These are phyloP conservation scores for Striga hermonthica DNA, from an alignment of 305 asterid species.

Conservation along the genomic window DNA sequence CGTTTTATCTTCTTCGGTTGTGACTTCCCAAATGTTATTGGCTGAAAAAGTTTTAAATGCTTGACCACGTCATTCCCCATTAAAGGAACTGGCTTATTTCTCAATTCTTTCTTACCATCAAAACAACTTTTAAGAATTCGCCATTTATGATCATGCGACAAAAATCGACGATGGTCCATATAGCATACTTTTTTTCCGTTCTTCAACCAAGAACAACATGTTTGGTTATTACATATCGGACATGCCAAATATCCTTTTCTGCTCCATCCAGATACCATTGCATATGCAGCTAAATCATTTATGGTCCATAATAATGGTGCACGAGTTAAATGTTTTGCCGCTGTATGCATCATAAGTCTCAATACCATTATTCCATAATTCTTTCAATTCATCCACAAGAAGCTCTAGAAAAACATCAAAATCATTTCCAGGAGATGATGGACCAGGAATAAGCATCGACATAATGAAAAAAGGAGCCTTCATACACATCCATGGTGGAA, in stretches of 20 bases:
- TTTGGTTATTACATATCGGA: slow-evolving; percentile 11
- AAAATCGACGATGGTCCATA: background rate
- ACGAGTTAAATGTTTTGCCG: background rate
- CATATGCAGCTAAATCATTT: slow-evolving; percentile 15
- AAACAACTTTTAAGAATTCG: background rate
- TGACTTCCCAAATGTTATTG: too few relatives aligned
- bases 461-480: slow-evolving; percentile 25
- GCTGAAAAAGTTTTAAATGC: background rate
- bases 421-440: background rate
- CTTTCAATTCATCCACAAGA: slow-evolving; percentile 9
- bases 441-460: slow-evolving; percentile 17
- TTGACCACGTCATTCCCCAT: slow-evolving; percentile 11
- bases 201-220: background rate
- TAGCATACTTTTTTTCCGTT: background rate
- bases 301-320: slow-evolving; percentile 11
- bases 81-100: background rate
- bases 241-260: slow-evolving; percentile 14
- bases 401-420: slow-evolving; percentile 3
- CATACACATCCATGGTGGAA: background rate
- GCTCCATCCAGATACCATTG: slow-evolving; percentile 5
- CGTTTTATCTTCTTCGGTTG: slow-evolving; percentile 8
- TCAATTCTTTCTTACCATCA: slow-evolving; percentile 8
- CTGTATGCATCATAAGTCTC: slow-evolving; percentile 14
- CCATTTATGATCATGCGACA: background rate
- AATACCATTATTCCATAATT: background rate